A percentile compares a stretch with the other conserved stretches of the same genome.
phyloP scores from a whole-genome alignment of 208 protist genomes.

The Histomonas meleagridis region DNA sequence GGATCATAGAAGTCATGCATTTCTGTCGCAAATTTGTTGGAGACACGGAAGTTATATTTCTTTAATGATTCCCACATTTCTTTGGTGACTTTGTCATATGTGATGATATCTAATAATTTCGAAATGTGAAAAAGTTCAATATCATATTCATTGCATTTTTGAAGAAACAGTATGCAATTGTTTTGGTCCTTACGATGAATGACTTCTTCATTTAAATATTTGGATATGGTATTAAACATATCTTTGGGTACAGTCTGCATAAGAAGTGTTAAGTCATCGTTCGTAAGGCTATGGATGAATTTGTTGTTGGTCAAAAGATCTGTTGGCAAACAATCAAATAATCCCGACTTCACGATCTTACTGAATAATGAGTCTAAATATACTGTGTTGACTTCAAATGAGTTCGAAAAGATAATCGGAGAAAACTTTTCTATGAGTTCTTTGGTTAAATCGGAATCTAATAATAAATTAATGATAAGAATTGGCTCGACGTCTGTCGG shows the following conservation, averaged over 20 bases:
- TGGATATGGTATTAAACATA: neutral
- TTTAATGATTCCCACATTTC: neutral
- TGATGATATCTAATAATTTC: neutral
- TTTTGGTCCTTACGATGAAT: neutral
- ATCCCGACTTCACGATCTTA: neutral
- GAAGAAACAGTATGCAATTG: neutral
- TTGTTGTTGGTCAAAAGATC: neutral
- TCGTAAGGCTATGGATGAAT: neutral
- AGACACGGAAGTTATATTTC: neutral
- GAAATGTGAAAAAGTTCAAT: neutral
- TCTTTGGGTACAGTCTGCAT: neutral
- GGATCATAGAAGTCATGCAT: neutral
- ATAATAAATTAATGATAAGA: neutral
- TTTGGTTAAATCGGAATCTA: neutral
- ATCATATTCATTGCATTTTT: neutral
- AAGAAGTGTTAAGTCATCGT: neutral
- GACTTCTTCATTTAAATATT: neutral
- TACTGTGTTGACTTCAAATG: neutral
- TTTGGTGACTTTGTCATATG: neutral
- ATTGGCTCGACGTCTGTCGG: neutral
- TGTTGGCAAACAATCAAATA: neutral
- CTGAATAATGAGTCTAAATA: neutral
- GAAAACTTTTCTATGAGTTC: neutral
- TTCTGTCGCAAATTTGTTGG: neutral
- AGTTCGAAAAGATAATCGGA: neutral